These are phyloP conservation scores for Diaporthe ilicicola DNA, from an alignment of 2,329 filamentous ascomycete species.

Conservation along the genomic window DNA sequence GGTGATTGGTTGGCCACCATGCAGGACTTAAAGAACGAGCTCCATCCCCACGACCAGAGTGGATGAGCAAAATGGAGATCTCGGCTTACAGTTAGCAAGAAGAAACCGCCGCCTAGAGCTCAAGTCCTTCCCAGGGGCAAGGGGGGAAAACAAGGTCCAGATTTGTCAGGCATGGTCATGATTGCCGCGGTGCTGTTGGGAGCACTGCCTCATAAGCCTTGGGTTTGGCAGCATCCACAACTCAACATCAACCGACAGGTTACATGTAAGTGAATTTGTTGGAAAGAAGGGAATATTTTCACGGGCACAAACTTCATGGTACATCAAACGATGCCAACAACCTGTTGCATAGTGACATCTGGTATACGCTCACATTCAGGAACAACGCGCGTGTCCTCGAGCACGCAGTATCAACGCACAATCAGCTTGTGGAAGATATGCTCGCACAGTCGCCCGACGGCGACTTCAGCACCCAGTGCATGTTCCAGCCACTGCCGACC, in stretches of 20 bases:
- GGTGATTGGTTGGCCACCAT: not conserved
- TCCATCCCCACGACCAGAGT: not conserved
- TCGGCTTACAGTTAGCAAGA: not conserved
- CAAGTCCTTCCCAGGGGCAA: no score
- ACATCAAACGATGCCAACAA: not conserved
- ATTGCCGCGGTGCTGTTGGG: no score
- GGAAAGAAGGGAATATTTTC: no score
- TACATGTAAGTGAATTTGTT: not conserved
- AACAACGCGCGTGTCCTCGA: constrained; percentile 44
- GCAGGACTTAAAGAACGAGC: not conserved
- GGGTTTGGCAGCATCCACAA: not conserved
- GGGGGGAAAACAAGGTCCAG: no score
- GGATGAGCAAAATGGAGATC: not conserved
- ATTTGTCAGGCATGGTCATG: no score
- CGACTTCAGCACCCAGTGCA: constrained; percentile 11
- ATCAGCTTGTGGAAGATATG: not conserved
- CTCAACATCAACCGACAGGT: not conserved
- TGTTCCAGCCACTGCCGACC: constrained; percentile 19
- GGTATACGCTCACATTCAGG: constrained; percentile 47
- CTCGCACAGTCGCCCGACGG: not conserved
- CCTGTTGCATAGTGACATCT: constrained; percentile 40
- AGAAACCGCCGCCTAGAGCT: not conserved
- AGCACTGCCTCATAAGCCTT: no score
- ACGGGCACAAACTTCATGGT: no score
- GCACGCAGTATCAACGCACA: constrained; percentile 1